Evolutionary conservation across 768 basidiomycete species (phyloP), one percentile per base, ranked within the genome.

Genomic region (Tulasnella calospora): DNA sequence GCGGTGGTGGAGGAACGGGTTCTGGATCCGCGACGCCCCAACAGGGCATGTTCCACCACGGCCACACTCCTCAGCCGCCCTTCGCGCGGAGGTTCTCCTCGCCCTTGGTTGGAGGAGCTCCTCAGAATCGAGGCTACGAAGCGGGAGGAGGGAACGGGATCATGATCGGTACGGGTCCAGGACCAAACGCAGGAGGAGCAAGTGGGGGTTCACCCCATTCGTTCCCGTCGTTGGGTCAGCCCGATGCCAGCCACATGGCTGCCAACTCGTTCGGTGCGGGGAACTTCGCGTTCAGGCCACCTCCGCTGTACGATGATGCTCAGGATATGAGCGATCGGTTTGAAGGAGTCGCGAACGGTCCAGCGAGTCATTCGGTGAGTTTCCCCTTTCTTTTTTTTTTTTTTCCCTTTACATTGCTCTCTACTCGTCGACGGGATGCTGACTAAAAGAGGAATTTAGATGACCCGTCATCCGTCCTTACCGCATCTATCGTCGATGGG

Each of bases 241-340:
- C 61, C 61, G 61, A 67, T 67, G 27, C 61, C 30, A 35, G 9
- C 17, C 61, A 67, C 21, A 67, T 67, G 61, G 61, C 61, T 8
- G 15, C 30, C 15, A 35, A 6, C 13, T 67, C 61, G 27, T 67
- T 67, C 30, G 61, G 61, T 67, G 61, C 27, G 12, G 61, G 61
- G 1, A 67, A 67, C 12, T 67, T 67, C 12, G 61, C 61, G 7
- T 67, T 67, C 13, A 67, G 61, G 61, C 61, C 61, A 6, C 61
- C 61, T 6, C 61, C 61, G 30, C 30, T 67, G 61, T 67, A 67
- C 30, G 61, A 67, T 2, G 61, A 67, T 27, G 61, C 2, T 67
- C 61, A 67, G 61, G 61, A 67, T 67, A 67, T 67, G 61, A 67
- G 61, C 30, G 61, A 67, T 67, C 61, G 61, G 30, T 67, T 67